Base-by-base conservation (phyloP, 2,329 filamentous ascomycete genomes). In the Tolypocladium endophyticum region DNA sequence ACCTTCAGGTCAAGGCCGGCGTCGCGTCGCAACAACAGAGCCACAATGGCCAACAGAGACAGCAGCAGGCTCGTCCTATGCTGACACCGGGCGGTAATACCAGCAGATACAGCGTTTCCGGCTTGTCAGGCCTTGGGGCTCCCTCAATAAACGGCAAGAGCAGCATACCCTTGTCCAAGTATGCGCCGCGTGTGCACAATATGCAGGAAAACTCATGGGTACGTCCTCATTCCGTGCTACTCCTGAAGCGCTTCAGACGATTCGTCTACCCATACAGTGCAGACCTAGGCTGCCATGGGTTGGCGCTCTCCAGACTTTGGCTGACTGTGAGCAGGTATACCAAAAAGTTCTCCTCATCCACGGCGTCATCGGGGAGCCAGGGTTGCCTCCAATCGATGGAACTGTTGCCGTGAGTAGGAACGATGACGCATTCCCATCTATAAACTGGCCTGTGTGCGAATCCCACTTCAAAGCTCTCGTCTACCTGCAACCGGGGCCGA, bases 391-490 rank as follows among this genome's bases (percentile, higher is more conserved):
- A 58, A 74, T 95, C 61, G 91, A 96, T 69, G 94, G 94, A 64
- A 88, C 77, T 36, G 69, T 97, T 57, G 91, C 87, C 3, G 83
- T 97, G 62, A 87, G 82, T 68, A 89, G 94, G 68, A 83, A 92
- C 65, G 89, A 96, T 72, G 91, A 96, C 71, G 85, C 78, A 62
- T 96, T 97, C 71, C 92, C 93, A 8, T 78, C 89, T 0, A 89
- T 86, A 16, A 82, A 80, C 65, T 97, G 93, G 92, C 93, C 92
- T 1, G 93, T 97, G 14, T 87, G 81, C 70, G 87, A 91, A 63
- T 95, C 90, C 3, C 87, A 92, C 72, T 97, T 97, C 81, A 97
- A 97, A 76, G 88, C 88, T 6, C 79, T 97, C 36, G 82, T 97
- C 12, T 91, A 96, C 72, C 83, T 99, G n/a, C 85, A 89, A 64